Evolutionary conservation across 2,329 filamentous ascomycete genomes (phyloP).

Genomic region (Ceratocystis albifundus): DNA sequence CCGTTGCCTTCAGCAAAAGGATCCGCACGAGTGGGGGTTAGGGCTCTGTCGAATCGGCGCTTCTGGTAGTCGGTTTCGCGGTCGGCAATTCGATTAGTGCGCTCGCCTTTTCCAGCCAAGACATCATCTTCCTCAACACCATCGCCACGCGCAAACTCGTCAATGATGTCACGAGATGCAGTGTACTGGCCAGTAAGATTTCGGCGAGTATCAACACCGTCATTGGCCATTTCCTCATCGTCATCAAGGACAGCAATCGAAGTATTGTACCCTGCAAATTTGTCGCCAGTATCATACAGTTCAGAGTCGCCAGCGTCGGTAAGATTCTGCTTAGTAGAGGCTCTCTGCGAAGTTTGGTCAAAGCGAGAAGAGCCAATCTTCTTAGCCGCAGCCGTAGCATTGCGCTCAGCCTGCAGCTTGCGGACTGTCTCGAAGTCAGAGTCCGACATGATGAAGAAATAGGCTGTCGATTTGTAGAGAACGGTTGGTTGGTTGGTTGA

Average conservation of each 20-base stretch:
- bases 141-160: slow-evolving; percentile 77
- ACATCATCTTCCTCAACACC: slow-evolving; percentile 90
- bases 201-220: slow-evolving; percentile 58
- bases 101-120: slow-evolving; percentile 68
- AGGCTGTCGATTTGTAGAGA: neutral
- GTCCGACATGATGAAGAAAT: slow-evolving; percentile 48
- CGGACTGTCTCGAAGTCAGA: slow-evolving; percentile 80
- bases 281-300: slow-evolving; percentile 73
- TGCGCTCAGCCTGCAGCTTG: slow-evolving; percentile 85
- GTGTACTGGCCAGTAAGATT: slow-evolving; percentile 92
- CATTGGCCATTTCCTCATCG: slow-evolving; percentile 69
- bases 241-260: slow-evolving; percentile 70
- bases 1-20: slow-evolving; percentile 68
- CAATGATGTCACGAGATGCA: slow-evolving; percentile 79
- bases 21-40: slow-evolving; percentile 78
- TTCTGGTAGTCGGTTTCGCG: slow-evolving; percentile 98
- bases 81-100: slow-evolving; percentile 79
- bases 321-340: slow-evolving; percentile 79
- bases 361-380: slow-evolving; percentile 65
- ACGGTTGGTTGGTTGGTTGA: neutral
- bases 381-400: slow-evolving; percentile 64
- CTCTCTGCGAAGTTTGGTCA: slow-evolving; percentile 67
- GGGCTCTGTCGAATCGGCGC: slow-evolving; percentile 74
- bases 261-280: slow-evolving; percentile 81
- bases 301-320: slow-evolving; percentile 80